phyloP scores from a whole-genome alignment of 306 rosid genomes.

The Hylodesmum podocarpum region DNA sequence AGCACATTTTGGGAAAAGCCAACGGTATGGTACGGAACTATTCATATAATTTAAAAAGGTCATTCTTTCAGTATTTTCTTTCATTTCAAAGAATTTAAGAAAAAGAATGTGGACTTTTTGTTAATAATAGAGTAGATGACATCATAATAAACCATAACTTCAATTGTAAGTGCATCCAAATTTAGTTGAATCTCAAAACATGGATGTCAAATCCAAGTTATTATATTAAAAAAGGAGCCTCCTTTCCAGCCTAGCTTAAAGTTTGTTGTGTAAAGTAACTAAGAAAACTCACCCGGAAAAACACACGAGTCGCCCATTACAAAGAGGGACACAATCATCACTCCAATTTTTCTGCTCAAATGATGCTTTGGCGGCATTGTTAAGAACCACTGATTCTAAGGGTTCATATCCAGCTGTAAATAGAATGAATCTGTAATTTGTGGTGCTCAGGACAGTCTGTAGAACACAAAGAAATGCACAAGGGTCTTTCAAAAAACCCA shows the following conservation, averaged over 20 bases:
- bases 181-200: slow-evolving; percentile 21
- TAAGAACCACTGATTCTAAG: slow-evolving; percentile 48
- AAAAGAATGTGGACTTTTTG: not conserved
- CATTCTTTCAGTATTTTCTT: slow-evolving; percentile 9
- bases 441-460: slow-evolving; percentile 48
- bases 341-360: slow-evolving; percentile 36
- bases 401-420: slow-evolving; percentile 76
- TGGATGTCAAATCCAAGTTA: not conserved
- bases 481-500: slow-evolving; percentile 73
- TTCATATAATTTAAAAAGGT: slow-evolving; percentile 21
- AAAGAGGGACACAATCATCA: slow-evolving; percentile 59
- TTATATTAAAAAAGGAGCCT: not conserved
- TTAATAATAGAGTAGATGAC: not conserved
- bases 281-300: slow-evolving; percentile 67
- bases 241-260: not conserved
- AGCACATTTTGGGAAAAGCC: slow-evolving; percentile 70
- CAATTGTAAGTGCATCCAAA: not conserved
- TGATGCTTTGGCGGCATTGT: slow-evolving; percentile 44
- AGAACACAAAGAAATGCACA: slow-evolving; percentile 61
- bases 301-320: slow-evolving; percentile 50
- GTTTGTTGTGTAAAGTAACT: not conserved
- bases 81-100: slow-evolving; percentile 16
- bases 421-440: slow-evolving; percentile 64
- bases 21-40: slow-evolving; percentile 67
- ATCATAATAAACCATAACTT: not conserved